These are phyloP conservation scores for Colletotrichum limetticola DNA, from an alignment of 2,329 filamentous ascomycete genomes.

Conservation along the genomic window DNA sequence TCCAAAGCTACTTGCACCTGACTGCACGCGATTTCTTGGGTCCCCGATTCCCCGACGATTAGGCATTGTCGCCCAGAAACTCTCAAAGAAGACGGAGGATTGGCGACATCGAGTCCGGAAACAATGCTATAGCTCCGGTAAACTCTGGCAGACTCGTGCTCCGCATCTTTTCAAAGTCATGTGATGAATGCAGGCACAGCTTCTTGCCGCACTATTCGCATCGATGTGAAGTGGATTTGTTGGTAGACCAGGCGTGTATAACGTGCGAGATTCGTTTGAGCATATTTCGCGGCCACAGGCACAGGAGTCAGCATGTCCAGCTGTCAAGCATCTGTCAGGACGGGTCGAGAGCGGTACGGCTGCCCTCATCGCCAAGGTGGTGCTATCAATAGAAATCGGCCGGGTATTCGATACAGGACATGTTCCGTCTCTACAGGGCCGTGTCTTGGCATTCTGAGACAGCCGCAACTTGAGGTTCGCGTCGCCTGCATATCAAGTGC, in stretches of 20 bases:
- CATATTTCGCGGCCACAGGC: neutral
- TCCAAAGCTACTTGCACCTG: neutral
- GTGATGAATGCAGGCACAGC: neutral
- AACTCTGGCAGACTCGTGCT: neutral
- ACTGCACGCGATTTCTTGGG: neutral
- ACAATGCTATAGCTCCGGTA: neutral
- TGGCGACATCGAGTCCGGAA: too few relatives aligned
- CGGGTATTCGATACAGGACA: constrained; percentile 47
- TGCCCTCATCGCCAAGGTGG: neutral
- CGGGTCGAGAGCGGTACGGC: neutral
- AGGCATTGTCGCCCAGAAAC: neutral
- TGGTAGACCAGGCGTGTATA: neutral
- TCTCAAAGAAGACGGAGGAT: neutral
- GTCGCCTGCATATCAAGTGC: constrained; percentile 21
- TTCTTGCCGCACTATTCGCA: neutral
- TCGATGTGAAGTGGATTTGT: neutral
- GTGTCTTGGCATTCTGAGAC: constrained; percentile 33
- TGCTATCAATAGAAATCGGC: constrained; percentile 33
- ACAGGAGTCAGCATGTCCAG: neutral
- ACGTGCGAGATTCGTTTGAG: neutral
- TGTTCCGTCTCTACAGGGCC: constrained; percentile 41
- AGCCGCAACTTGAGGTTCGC: constrained; percentile 6
- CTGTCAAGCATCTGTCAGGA: constrained; percentile 17
- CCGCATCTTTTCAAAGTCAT: constrained; percentile 6
- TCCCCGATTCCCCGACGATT: neutral